These are phyloP conservation scores for Xylariaceae sp. DNA, from an alignment of 2,329 filamentous ascomycete species.

Conservation along the genomic window DNA sequence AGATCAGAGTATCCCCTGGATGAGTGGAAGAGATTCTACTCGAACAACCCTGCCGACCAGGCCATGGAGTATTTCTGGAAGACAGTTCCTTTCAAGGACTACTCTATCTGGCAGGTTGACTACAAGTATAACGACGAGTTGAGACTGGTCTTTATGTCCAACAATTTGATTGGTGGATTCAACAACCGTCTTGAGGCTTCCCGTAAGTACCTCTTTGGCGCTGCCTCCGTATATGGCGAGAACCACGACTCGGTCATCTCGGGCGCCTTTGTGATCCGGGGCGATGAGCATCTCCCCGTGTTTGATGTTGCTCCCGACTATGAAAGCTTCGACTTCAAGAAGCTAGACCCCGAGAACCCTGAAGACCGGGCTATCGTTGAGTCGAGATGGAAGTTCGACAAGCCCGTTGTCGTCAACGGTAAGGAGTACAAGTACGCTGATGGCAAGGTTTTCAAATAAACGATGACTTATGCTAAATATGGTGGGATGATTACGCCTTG, in stretches of 20 bases:
- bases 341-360: constrained; percentile 83
- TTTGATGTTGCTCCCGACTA: constrained; percentile 97
- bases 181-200: constrained; percentile 94
- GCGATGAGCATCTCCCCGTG: constrained; percentile 76
- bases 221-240: constrained; percentile 80
- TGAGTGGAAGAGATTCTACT: constrained; percentile 99
- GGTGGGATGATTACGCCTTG: constrained; percentile 26
- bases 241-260: constrained; percentile 86
- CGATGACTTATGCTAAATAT: constrained; percentile 9
- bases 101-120: constrained; percentile 88
- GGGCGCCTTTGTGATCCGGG: constrained; percentile 92
- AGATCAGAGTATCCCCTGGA: constrained; percentile 79
- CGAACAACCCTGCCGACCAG: constrained; percentile 82
- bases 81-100: constrained; percentile 89
- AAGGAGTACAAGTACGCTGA: constrained; percentile 86
- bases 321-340: constrained; percentile 94
- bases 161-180: constrained; percentile 98
- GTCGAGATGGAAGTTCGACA: constrained; percentile 89
- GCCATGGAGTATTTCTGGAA: constrained; percentile 99
- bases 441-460: constrained; percentile 99
- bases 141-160: constrained; percentile 96
- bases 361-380: constrained; percentile 85
- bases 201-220: constrained; percentile 97
- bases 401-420: constrained; percentile 71
- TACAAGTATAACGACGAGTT: constrained; percentile 99